Percentiles rank a stretch among this genome's conserved stretches.
Evolutionary conservation across 1,284 basidiomycete genomes (phyloP).

Genomic region (Malassezia pachydermatis): DNA sequence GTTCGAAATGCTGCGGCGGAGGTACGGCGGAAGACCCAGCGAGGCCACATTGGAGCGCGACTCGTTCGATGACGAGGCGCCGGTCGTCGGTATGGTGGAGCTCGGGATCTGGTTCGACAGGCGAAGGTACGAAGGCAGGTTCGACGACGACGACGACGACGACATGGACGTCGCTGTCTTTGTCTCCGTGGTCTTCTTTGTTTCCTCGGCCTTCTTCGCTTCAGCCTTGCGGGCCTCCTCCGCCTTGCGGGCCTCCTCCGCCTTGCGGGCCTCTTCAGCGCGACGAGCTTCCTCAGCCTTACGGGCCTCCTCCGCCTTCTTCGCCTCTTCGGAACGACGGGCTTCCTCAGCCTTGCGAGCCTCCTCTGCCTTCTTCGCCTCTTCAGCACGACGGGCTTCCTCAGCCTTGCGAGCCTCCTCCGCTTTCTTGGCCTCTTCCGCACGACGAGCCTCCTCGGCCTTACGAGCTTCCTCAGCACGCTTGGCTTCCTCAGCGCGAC

Average conservation of each 20-base stretch:
- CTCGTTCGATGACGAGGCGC: too few species aligned
- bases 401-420: background rate
- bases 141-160: too few species aligned
- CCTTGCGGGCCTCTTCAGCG: background rate
- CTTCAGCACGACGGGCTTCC: background rate
- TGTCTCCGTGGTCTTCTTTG: slow-evolving; percentile 1
- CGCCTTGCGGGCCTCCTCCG: background rate
- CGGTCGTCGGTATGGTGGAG: too few species aligned
- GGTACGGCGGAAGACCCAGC: slow-evolving; percentile 1
- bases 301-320: background rate
- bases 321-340: background rate
- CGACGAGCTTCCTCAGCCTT: background rate
- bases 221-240: background rate
- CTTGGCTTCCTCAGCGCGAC: slow-evolving; percentile 1
- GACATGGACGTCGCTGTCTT: slow-evolving; percentile 2
- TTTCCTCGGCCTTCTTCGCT: background rate
- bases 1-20: background rate
- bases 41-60: background rate
- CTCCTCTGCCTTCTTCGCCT: background rate
- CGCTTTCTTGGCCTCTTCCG: slow-evolving; percentile 1
- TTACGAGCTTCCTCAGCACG: slow-evolving; percentile 1
- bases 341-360: slow-evolving; percentile 1
- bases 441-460: background rate
- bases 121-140: too few species aligned
- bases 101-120: too few species aligned